These are phyloP conservation scores for Fragaria iinumae DNA, from an alignment of 306 rosid genomes.

Conservation along the genomic window DNA sequence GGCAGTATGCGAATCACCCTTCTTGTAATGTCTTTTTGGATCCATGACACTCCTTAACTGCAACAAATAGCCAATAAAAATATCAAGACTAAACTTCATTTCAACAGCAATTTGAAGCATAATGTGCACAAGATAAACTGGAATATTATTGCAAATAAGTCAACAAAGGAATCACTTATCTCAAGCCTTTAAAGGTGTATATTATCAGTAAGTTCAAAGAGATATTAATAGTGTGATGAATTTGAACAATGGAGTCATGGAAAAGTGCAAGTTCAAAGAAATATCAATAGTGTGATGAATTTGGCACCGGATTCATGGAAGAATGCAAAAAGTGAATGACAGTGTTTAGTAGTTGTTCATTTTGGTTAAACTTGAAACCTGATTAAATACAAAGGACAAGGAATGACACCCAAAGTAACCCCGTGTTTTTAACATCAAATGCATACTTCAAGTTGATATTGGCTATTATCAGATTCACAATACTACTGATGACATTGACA, in stretches of 20 bases:
- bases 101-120: neutral
- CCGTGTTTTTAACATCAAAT: neutral
- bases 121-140: neutral
- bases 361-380: neutral
- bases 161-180: neutral
- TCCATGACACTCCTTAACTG: conserved; percentile 75
- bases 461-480: neutral
- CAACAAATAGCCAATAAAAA: conserved; percentile 17
- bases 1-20: conserved; percentile 57
- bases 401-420: neutral
- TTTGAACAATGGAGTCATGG: neutral
- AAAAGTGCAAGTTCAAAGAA: neutral
- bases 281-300: neutral
- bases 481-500: neutral
- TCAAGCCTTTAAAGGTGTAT: neutral
- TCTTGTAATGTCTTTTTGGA: conserved; percentile 90
- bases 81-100: conserved; percentile 13
- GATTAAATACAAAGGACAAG: neutral
- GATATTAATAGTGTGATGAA: neutral
- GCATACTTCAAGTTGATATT: neutral
- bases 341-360: neutral
- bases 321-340: neutral
- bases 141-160: neutral
- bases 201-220: neutral
- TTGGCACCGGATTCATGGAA: neutral